Conservation (phyloP, 192 early-diverging fungal species). For the Coemansia sp. region DNA sequence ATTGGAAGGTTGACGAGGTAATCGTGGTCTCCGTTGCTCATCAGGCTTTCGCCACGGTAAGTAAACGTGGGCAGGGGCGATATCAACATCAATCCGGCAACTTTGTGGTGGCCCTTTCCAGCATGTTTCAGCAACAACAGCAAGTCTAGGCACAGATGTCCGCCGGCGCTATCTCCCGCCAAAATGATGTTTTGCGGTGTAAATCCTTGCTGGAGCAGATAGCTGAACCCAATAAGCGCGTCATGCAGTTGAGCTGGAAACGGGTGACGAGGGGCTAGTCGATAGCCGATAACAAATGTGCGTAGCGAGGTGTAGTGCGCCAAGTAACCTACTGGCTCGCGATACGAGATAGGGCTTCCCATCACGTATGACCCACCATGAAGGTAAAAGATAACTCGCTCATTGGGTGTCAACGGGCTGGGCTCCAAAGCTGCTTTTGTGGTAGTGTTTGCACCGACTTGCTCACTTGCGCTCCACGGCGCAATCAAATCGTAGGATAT, state of each 20-base stretch:
- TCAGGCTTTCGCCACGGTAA: constrained; percentile 7
- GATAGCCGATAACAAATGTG: constrained; percentile 27
- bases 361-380: constrained; percentile 31
- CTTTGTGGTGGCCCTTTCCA: neutral
- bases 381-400: constrained; percentile 15
- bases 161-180: constrained; percentile 38
- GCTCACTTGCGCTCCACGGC: constrained; percentile 7
- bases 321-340: constrained; percentile 1
- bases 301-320: neutral
- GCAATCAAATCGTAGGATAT: constrained; percentile 15
- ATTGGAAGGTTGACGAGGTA: constrained; percentile 17
- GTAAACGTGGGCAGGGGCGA: constrained; percentile 11
- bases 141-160: constrained; percentile 20
- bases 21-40: constrained; percentile 9
- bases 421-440: constrained; percentile 6
- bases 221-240: constrained; percentile 15
- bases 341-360: constrained; percentile 20
- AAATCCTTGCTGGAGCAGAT: constrained; percentile 19
- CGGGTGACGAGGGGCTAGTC: constrained; percentile 31
- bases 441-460: neutral
- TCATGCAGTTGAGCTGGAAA: constrained; percentile 42
- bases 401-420: constrained; percentile 5
- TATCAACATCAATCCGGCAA: constrained; percentile 10
- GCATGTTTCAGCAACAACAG: constrained; percentile 10
- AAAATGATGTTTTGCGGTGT: constrained; percentile 18